Evolutionary conservation across 768 basidiomycete species (phyloP), one percentile per base, ranked within the genome.

Genomic region (Xerocomus spinulosus): DNA sequence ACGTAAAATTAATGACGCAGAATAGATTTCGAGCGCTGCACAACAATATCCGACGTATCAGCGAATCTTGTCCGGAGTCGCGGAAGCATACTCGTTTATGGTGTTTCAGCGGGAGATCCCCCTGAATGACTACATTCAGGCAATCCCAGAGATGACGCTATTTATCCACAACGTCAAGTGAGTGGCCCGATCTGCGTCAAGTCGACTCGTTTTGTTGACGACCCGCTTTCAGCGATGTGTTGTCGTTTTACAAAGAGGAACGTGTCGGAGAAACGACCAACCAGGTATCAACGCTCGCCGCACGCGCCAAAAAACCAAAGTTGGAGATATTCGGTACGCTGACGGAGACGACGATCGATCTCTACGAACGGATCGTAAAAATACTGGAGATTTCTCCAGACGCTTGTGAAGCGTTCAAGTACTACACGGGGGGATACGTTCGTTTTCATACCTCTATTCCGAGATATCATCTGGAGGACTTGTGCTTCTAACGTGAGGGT

Each of bases 181-280:
- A 44, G 69, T 62, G 8, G 12, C 21, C 15, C 21, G 14, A 20
- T 7, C 5, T 35, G 10, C 30, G 25, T 26, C 20, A n/a, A 2
- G 9, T 33, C 6, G 18, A n/a, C 28, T n/a, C n/a, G 3, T 2
- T 3, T 26, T 13, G 25, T n/a, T 36, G 5, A 45, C 10, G 7
- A 15, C 15, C 2, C 21, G 3, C 24, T 25, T 58, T 33, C 20
- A 74, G 72, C 47, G 72, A 75, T 29, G 54, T 73, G 24, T 52
- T 73, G 2, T 73, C 68, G 0, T 73, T 74, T 45, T 69, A 74
- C 48, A 66, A 74, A 48, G 73, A 75, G 60, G 73, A 74, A 42
- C 44, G 59, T 2, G 59, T 44, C 0, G 66, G 63, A 3, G 73
- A 74, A 43, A 48, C 51, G 5, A 60, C 63, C 29, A 73, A 73